These are phyloP conservation scores for Diplodia corticola DNA, from an alignment of 2,329 filamentous ascomycete genomes.

Conservation along the genomic window DNA sequence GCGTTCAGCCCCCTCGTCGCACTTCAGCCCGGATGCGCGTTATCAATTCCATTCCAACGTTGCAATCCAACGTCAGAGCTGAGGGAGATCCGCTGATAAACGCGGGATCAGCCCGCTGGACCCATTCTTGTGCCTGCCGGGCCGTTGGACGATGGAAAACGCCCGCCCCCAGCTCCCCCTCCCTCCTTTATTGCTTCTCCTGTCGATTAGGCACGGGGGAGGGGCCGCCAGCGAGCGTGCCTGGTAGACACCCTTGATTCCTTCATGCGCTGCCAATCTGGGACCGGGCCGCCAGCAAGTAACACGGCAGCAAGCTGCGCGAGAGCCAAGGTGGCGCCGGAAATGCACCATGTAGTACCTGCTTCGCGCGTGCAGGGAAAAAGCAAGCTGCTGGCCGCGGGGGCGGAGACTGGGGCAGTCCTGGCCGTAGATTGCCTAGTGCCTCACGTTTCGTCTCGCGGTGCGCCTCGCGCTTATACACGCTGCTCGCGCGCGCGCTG, in stretches of 20 bases:
- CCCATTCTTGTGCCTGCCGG: constrained; percentile 16
- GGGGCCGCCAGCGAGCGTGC: neutral
- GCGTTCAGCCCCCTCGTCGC: neutral
- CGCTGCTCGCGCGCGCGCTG: neutral
- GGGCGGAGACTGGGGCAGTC: neutral
- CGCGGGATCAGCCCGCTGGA: constrained; percentile 19
- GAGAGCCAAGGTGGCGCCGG: too few relatives aligned
- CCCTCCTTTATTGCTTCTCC: constrained; percentile 1
- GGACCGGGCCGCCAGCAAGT: constrained; percentile 6
- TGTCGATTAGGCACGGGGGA: neutral
- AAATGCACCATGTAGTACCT: neutral
- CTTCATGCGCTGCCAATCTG: constrained; percentile 13
- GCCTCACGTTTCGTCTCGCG: constrained; percentile 10
- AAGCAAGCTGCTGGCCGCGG: constrained; percentile 4
- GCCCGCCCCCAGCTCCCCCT: neutral
- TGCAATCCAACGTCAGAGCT: constrained; percentile 21
- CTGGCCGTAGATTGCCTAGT: constrained; percentile 1
- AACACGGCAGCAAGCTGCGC: neutral
- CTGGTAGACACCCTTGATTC: constrained; percentile 15
- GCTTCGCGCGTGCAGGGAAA: constrained; percentile 8
- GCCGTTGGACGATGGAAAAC: constrained; percentile 11
- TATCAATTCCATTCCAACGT: constrained; percentile 14
- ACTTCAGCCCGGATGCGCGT: constrained; percentile 9
- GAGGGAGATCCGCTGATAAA: constrained; percentile 12
- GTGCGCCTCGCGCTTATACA: constrained; percentile 1